Evolutionary conservation across 2,329 filamentous ascomycete species (phyloP), one percentile per base, ranked within the genome.

Genomic region (Hortaea werneckii): DNA sequence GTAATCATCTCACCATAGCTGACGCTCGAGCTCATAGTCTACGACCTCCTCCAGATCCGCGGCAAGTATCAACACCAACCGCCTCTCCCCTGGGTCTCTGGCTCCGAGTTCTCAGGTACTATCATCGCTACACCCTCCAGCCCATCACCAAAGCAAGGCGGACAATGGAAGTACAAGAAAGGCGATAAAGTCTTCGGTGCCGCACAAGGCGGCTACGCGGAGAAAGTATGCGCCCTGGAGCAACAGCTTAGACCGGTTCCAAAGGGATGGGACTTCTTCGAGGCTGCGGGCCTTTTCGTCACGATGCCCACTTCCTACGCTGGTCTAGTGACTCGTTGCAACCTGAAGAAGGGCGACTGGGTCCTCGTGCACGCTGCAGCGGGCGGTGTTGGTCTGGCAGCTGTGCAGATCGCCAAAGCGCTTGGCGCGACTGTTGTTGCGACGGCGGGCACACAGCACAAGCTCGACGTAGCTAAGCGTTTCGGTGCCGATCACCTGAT

Each of bases 41-140:
- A 95, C 72, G 90, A 96, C 65, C 84, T 95, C 47, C 79, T 96
- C 45, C 90, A 96, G 63, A 87, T 95, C 61, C 83, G 87, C 61
- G 90, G 90, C 46, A 94, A 94, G 77, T 96, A 96, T 69, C 90
- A 96, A 63, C 77, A 87, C 63, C 89, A 95, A 59, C 88, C 88
- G 0, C 80, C 84, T 0, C 81, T 95, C 41, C 89, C 89, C 29
- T 95, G 89, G 88, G 70, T 90, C 42, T 80, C 87, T 0, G 90
- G 90, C 50, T 78, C 79, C 60, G 90, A 96, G 64, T 96, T 95
- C 69, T 79, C 86, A 26, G 90, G 90, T 52, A 74, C 80, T 5
- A 73, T 96, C 54, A 65, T 89, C 41, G 74, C 82, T 41, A 74
- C 78, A 0, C 88, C 87, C 0, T 45, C 48, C 42, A 68, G 39